Evolutionary conservation across 1,284 basidiomycete genomes (phyloP).

Genomic region (Marasmius tenuissimus): DNA sequence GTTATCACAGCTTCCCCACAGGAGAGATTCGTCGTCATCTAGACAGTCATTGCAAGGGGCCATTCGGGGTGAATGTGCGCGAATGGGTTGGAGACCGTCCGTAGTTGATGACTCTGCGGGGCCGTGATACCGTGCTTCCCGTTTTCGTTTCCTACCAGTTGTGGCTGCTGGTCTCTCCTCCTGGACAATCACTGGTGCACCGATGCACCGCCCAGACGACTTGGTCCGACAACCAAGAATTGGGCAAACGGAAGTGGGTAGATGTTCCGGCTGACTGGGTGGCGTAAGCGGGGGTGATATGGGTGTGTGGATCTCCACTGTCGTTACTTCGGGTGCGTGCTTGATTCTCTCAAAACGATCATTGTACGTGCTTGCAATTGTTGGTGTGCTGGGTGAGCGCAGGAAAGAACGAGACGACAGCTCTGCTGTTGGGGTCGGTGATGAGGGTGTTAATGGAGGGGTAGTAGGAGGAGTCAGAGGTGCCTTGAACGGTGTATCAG

Average conservation of each 20-base stretch:
- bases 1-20: slow-evolving; percentile 15
- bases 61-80: slow-evolving; percentile 1
- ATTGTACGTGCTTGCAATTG: not conserved
- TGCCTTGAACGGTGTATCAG: not conserved
- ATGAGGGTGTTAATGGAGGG: not conserved
- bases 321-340: not conserved
- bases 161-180: not conserved
- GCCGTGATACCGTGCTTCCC: not conserved
- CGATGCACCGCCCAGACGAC: slow-evolving; percentile 6
- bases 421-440: not conserved
- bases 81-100: not conserved
- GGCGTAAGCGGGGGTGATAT: not conserved
- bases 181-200: not conserved
- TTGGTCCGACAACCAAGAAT: not conserved
- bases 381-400: not conserved
- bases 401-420: not conserved
- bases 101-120: not conserved
- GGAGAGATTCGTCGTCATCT: slow-evolving; percentile 8
- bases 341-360: not conserved
- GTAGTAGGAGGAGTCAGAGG: not conserved
- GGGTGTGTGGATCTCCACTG: not conserved
- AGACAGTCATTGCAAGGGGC: slow-evolving; percentile 12
- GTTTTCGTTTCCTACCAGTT: slow-evolving; percentile 8
- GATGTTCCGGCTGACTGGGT: not conserved
- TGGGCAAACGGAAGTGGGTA: not conserved